phyloP scores from a whole-genome alignment of 2,329 filamentous ascomycete genomes.

The Penicillium brasilianum region DNA sequence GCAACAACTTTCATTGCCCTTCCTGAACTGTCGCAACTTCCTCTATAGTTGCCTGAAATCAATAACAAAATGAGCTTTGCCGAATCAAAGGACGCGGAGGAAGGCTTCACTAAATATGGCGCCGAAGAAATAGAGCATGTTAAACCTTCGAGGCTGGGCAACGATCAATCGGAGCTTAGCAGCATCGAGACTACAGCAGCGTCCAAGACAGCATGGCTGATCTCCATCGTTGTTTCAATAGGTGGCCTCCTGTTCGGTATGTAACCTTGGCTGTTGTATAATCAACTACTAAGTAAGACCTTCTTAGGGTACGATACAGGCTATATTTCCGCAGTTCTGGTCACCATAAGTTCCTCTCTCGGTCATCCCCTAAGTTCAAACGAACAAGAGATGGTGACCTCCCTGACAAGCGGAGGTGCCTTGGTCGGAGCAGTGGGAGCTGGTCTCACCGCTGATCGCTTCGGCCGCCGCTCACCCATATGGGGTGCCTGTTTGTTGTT shows the following conservation, averaged over 20 bases:
- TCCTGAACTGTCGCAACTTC: too few relatives aligned
- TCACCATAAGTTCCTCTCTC: conserved; percentile 17
- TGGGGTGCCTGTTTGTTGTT: conserved; percentile 48
- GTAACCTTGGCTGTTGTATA: not conserved
- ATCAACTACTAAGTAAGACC: not conserved
- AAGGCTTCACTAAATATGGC: too few relatives aligned
- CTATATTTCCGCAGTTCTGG: conserved; percentile 22
- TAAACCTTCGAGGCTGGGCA: not conserved
- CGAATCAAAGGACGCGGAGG: too few relatives aligned
- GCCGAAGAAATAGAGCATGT: conserved; percentile 20
- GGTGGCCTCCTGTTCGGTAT: conserved; percentile 23
- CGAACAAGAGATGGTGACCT: conserved; percentile 25
- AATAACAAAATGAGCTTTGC: too few relatives aligned
- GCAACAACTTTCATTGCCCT: too few relatives aligned
- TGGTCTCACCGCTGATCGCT: conserved; percentile 39
- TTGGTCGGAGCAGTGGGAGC: conserved; percentile 50
- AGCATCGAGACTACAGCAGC: conserved; percentile 19
- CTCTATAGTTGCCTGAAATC: too few relatives aligned
- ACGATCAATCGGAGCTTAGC: conserved; percentile 15
- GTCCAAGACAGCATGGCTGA: conserved; percentile 21
- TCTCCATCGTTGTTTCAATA: conserved; percentile 22
- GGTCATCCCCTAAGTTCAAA: conserved; percentile 19
- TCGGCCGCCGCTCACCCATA: conserved; percentile 19
- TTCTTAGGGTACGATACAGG: conserved; percentile 23
- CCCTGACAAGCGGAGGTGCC: conserved; percentile 45